Conservation (phyloP, 441 rosid species). For the Erodium trifolium region DNA sequence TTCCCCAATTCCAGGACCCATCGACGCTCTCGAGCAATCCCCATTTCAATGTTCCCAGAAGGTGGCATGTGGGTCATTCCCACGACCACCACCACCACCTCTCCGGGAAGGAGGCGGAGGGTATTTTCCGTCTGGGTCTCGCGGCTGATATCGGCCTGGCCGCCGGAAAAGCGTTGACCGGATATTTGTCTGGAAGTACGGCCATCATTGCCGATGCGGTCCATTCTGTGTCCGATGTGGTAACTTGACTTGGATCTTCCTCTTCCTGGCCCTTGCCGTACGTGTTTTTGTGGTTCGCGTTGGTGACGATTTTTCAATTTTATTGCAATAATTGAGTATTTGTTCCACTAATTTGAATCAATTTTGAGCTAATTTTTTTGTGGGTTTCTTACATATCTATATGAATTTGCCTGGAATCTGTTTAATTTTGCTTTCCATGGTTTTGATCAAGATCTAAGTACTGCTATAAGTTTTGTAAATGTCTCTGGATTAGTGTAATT, state of each 20-base stretch:
- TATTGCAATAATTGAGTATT: not conserved
- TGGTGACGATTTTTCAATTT: too few relatives aligned
- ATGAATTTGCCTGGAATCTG: too few relatives aligned
- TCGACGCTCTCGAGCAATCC: slow-evolving; percentile 17
- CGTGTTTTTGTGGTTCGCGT: not conserved
- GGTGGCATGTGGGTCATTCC: slow-evolving; percentile 73
- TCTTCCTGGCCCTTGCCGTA: not conserved
- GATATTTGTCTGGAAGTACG: slow-evolving; percentile 56
- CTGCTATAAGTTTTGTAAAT: not conserved
- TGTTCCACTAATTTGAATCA: not conserved
- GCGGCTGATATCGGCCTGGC: slow-evolving; percentile 50
- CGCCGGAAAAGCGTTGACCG: slow-evolving; percentile 51
- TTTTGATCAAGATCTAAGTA: not conserved
- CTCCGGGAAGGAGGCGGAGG: slow-evolving; percentile 44
- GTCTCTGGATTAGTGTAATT: not conserved
- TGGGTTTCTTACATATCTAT: not conserved
- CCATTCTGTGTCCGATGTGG: slow-evolving; percentile 63
- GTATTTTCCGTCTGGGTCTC: slow-evolving; percentile 71
- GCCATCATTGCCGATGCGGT: slow-evolving; percentile 66
- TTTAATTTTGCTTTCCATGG: not conserved
- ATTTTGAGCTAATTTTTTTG: not conserved
- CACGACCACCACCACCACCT: slow-evolving; percentile 26
- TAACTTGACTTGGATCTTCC: slow-evolving; percentile 14
- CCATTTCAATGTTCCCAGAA: slow-evolving; percentile 31
- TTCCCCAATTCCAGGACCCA: slow-evolving; percentile 23